Evolutionary conservation across 805 yeast species (phyloP).

Genomic region (Lipomyces japonicus): DNA sequence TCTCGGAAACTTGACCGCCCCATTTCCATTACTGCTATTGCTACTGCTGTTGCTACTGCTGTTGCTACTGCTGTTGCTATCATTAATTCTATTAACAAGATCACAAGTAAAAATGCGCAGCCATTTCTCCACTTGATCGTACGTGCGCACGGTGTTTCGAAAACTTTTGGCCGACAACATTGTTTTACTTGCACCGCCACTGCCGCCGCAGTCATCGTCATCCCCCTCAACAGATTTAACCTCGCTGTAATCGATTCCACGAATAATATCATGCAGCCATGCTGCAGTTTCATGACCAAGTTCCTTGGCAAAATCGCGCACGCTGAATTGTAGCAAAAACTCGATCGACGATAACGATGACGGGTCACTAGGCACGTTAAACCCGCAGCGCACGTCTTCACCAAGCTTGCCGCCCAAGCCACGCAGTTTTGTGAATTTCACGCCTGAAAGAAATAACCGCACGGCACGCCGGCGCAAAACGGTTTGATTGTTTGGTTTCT

Average conservation of each 20-base stretch:
- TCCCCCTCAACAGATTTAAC: slow-evolving; percentile 54
- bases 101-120: slow-evolving; percentile 79
- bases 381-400: slow-evolving; percentile 47
- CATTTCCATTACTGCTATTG: slow-evolving; percentile 49
- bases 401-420: slow-evolving; percentile 92
- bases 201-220: too few species aligned
- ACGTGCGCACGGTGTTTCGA: slow-evolving; percentile 48
- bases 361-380: slow-evolving; percentile 52
- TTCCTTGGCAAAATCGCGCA: slow-evolving; percentile 37
- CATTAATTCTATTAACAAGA: slow-evolving; percentile 62
- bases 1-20: slow-evolving; percentile 48
- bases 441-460: slow-evolving; percentile 52
- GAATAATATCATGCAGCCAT: slow-evolving; percentile 55
- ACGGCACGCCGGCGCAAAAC: slow-evolving; percentile 53
- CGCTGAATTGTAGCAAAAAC: slow-evolving; percentile 48
- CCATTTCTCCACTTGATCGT: slow-evolving; percentile 70
- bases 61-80: too few species aligned
- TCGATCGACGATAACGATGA: slow-evolving; percentile 50
- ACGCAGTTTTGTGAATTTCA: slow-evolving; percentile 72
- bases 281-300: slow-evolving; percentile 51
- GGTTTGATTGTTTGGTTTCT: slow-evolving; percentile 80
- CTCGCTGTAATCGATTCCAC: slow-evolving; percentile 59
- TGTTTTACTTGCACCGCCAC: slow-evolving; percentile 71
- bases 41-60: slow-evolving; percentile 35
- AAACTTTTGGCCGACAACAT: slow-evolving; percentile 89